Conservation (phyloP, 495 filamentous ascomycete species). For the Schizothecium vesticola region DNA sequence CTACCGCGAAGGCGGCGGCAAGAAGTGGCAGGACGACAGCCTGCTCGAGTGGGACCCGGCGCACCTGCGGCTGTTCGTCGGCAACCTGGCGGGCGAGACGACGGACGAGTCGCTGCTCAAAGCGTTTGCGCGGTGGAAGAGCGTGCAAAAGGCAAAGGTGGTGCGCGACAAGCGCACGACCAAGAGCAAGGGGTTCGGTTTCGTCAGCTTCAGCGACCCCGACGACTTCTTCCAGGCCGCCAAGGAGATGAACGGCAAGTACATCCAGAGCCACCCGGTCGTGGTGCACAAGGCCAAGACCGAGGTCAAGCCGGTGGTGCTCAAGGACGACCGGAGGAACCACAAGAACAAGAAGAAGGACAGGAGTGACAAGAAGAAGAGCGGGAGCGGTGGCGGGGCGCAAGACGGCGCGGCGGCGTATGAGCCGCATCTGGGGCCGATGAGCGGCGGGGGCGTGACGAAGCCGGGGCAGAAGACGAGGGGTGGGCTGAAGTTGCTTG, state of each 20-base stretch:
- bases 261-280: slow-evolving; percentile 95
- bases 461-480: slow-evolving; percentile 78
- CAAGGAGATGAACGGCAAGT: slow-evolving; percentile 98
- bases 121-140: slow-evolving; percentile 82
- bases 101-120: slow-evolving; percentile 94
- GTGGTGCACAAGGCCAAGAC: slow-evolving; percentile 80
- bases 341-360: slow-evolving; percentile 33
- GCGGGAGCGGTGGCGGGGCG: slow-evolving; percentile 24
- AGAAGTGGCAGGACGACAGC: slow-evolving; percentile 79
- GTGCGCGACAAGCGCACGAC: slow-evolving; percentile 91
- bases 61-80: slow-evolving; percentile 91
- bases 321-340: slow-evolving; percentile 37
- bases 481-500: slow-evolving; percentile 70
- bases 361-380: slow-evolving; percentile 30
- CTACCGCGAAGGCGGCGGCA: slow-evolving; percentile 77
- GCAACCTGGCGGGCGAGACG: slow-evolving; percentile 96
- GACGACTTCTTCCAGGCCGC: slow-evolving; percentile 94
- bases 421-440: slow-evolving; percentile 42
- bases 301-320: slow-evolving; percentile 68
- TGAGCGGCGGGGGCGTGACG: slow-evolving; percentile 57
- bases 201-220: slow-evolving; percentile 90
- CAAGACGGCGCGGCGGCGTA: slow-evolving; percentile 27
- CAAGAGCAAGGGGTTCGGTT: slow-evolving; percentile 93
- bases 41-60: slow-evolving; percentile 94
- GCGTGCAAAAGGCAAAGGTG: slow-evolving; percentile 89